phyloP scores from a whole-genome alignment of 129 eudicot species.

The Centaurea solstitialis region DNA sequence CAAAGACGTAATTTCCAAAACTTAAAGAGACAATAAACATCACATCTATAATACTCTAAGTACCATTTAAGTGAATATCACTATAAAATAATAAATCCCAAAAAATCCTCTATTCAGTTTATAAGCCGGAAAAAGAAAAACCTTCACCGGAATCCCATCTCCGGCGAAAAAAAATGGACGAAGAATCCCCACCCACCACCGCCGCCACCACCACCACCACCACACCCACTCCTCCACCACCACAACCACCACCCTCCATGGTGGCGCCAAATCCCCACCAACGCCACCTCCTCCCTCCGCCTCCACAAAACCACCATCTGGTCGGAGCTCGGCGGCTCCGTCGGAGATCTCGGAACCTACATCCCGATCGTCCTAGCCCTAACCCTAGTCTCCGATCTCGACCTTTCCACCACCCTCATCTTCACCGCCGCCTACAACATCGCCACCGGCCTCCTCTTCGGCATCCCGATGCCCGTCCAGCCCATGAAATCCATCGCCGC shows the following conservation, averaged over 20 bases:
- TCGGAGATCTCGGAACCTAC: constrained; percentile 84
- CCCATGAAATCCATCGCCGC: constrained; percentile 90
- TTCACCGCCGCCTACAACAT: constrained; percentile 76
- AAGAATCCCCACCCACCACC: constrained; percentile 30
- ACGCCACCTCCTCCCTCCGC: constrained; percentile 47
- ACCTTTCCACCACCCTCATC: constrained; percentile 72
- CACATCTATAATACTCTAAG: background rate
- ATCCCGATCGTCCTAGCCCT: constrained; percentile 78
- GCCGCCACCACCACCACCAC: constrained; percentile 20
- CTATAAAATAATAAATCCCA: background rate
- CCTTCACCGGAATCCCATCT: too few species aligned
- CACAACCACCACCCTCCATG: constrained; percentile 27
- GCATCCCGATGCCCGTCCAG: constrained; percentile 83
- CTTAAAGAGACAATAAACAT: background rate
- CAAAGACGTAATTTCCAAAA: background rate
- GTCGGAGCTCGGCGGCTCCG: constrained; percentile 75
- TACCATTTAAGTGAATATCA: background rate
- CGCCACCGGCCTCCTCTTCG: constrained; percentile 63
- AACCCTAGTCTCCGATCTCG: constrained; percentile 65
- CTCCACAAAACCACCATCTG: constrained; percentile 52
- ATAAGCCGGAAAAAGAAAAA: background rate
- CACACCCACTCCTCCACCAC: constrained; percentile 39
- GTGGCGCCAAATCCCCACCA: constrained; percentile 45
- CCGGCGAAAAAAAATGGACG: constrained; percentile 25
- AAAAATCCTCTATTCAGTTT: background rate